Evolutionary conservation across 2,329 filamentous ascomycete species (phyloP).

Genomic region (Ceratocystis ficicola): DNA sequence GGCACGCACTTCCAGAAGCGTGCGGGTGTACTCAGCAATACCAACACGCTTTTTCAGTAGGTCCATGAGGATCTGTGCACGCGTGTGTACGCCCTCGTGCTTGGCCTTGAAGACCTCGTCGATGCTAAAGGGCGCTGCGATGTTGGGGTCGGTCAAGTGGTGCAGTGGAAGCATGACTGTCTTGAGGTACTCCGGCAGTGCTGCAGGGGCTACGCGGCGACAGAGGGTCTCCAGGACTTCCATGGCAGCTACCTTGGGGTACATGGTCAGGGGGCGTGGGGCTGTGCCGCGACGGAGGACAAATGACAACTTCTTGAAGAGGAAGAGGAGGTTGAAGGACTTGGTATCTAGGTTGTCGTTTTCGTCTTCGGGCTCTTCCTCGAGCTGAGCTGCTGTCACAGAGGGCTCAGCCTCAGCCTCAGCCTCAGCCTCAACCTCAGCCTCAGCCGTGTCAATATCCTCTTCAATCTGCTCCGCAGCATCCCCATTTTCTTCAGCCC

Average conservation of each 20-base stretch:
- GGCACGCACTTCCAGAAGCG: conserved; percentile 60
- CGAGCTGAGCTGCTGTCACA: neutral
- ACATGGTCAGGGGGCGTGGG: conserved; percentile 50
- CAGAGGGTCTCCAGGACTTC: conserved; percentile 60
- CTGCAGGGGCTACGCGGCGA: conserved; percentile 44
- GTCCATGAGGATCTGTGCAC: conserved; percentile 67
- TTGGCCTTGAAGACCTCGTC: conserved; percentile 57
- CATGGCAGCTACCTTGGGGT: conserved; percentile 64
- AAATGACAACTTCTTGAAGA: conserved; percentile 66
- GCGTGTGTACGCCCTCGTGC: conserved; percentile 58
- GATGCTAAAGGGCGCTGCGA: conserved; percentile 57
- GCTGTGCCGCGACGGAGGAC: conserved; percentile 65
- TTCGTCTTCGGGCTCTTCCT: conserved; percentile 18
- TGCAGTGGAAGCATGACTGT: conserved; percentile 52
- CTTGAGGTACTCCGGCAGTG: conserved; percentile 51
- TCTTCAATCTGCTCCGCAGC: conserved; percentile 33
- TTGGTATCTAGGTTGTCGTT: conserved; percentile 19
- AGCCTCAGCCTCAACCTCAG: conserved; percentile 33
- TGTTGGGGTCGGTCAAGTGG: conserved; percentile 70
- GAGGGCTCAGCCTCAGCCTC: conserved; percentile 34
- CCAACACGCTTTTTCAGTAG: conserved; percentile 76
- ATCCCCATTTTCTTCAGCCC: conserved; percentile 28
- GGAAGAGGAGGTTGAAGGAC: conserved; percentile 47
- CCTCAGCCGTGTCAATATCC: neutral
- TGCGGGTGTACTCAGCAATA: conserved; percentile 62